Percentiles rank a stretch among this genome's conserved stretches.
Conservation (phyloP, 75 land plant species). For the Cryptomeria japonica region DNA sequence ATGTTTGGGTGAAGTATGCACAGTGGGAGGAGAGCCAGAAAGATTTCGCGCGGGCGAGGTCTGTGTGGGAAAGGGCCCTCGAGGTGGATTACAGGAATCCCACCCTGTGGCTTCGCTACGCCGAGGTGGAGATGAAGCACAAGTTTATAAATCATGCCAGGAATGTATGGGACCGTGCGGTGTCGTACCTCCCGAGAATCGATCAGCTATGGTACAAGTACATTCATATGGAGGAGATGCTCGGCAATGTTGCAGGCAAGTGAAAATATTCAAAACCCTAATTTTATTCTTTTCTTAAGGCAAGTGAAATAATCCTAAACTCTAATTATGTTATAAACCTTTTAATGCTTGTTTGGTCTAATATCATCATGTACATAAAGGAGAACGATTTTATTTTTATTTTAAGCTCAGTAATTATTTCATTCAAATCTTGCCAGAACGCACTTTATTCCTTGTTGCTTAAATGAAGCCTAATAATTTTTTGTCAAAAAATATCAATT, state of each 20-base stretch:
- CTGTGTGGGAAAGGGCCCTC: constrained; percentile 93
- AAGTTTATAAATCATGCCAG: constrained; percentile 84
- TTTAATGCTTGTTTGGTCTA: too few species aligned
- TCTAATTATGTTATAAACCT: too few species aligned
- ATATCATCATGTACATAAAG: too few species aligned
- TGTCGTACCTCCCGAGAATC: constrained; percentile 67
- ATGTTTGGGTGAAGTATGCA: constrained; percentile 94
- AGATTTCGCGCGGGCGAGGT: constrained; percentile 76
- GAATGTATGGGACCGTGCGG: constrained; percentile 94
- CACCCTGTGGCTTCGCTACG: constrained; percentile 91
- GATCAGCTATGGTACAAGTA: constrained; percentile 98
- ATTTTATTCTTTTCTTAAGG: neutral
- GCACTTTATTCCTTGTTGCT: too few species aligned
- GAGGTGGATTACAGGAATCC: constrained; percentile 85
- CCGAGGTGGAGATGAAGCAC: constrained; percentile 94
- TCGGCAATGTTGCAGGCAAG: constrained; percentile 52
- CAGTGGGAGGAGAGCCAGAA: constrained; percentile 94
- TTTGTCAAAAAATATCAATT: too few species aligned
- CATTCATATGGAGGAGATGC: constrained; percentile 95
- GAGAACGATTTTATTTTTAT: too few species aligned
- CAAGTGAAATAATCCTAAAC: neutral
- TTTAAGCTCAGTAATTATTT: too few species aligned
- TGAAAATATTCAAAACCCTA: neutral
- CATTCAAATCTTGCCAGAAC: too few species aligned
- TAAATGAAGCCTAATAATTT: too few species aligned